Conservation (phyloP, 495 filamentous ascomycete species). For the Hypomontagnella monticulosa region DNA sequence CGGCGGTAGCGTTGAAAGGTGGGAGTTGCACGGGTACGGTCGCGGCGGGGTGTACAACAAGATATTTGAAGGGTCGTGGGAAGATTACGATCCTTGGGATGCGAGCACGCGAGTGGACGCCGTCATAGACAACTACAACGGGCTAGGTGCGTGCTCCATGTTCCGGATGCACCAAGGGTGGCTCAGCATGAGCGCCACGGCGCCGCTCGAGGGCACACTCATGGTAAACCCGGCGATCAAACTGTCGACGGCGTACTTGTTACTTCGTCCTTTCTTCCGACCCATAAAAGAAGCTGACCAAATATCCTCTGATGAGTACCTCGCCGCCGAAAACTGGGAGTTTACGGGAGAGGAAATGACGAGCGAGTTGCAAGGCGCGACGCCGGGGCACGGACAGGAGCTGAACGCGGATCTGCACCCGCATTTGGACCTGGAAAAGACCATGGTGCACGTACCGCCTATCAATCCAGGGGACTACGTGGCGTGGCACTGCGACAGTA, state of each 20-base stretch:
- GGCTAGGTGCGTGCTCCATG: conserved; percentile 83
- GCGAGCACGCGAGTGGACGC: conserved; percentile 72
- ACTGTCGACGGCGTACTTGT: conserved; percentile 78
- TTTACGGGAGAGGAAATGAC: conserved; percentile 61
- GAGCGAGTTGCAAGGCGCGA: conserved; percentile 76
- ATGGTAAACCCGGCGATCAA: conserved; percentile 82
- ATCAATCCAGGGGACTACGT: conserved; percentile 89
- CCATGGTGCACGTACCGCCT: conserved; percentile 82
- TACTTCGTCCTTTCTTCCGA: conserved; percentile 86
- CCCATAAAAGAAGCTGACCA: conserved; percentile 47
- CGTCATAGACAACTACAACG: conserved; percentile 80
- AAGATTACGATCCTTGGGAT: conserved; percentile 84
- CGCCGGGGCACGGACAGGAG: conserved; percentile 80
- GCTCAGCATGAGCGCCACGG: conserved; percentile 79
- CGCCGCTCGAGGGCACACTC: conserved; percentile 79
- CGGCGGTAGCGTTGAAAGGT: conserved; percentile 84
- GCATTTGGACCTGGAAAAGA: conserved; percentile 73
- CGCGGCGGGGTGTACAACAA: conserved; percentile 72
- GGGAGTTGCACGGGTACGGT: conserved; percentile 84
- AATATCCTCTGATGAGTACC: conserved; percentile 38
- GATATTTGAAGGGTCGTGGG: conserved; percentile 81
- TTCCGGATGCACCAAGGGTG: conserved; percentile 91
- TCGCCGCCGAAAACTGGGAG: conserved; percentile 57
- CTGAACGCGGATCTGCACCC: conserved; percentile 76
- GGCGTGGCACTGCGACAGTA: conserved; percentile 88